Conservation (phyloP, 2,329 filamentous ascomycete genomes). For the Ceratocystis cacaofunesta region DNA sequence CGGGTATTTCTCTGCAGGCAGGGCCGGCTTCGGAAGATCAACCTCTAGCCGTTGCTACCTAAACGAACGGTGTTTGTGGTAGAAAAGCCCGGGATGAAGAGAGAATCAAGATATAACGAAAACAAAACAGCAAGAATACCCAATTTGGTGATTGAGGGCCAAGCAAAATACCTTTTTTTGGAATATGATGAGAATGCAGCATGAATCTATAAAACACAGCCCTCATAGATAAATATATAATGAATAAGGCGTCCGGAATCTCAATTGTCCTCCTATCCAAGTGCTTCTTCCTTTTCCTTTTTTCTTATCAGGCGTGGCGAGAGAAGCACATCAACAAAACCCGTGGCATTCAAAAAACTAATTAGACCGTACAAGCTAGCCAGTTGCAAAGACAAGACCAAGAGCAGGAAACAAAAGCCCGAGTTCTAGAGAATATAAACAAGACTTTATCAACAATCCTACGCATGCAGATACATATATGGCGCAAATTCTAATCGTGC, state of each 20-base stretch:
- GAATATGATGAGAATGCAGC: background rate
- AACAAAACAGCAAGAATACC: conserved; percentile 4
- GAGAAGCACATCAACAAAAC: background rate
- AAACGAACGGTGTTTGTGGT: conserved; percentile 20
- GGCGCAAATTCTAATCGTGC: background rate
- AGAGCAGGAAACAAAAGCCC: background rate
- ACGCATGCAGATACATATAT: background rate
- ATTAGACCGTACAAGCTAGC: background rate
- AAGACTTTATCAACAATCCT: background rate
- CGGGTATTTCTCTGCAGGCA: conserved; percentile 20
- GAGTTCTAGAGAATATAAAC: background rate
- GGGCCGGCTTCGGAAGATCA: conserved; percentile 28
- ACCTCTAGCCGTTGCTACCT: background rate
- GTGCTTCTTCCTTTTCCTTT: background rate
- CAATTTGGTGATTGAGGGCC: background rate
- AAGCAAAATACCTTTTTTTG: background rate
- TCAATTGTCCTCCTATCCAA: background rate
- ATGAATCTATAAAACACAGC: background rate
- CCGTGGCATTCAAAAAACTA: background rate
- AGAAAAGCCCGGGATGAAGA: background rate
- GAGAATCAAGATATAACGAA: background rate
- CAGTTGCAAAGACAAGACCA: background rate
- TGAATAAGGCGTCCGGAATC: background rate
- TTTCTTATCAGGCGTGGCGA: background rate
- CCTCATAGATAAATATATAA: background rate